Conservation (phyloP, 2,329 filamentous ascomycete genomes). For the Trichoderma cornu-damae region DNA sequence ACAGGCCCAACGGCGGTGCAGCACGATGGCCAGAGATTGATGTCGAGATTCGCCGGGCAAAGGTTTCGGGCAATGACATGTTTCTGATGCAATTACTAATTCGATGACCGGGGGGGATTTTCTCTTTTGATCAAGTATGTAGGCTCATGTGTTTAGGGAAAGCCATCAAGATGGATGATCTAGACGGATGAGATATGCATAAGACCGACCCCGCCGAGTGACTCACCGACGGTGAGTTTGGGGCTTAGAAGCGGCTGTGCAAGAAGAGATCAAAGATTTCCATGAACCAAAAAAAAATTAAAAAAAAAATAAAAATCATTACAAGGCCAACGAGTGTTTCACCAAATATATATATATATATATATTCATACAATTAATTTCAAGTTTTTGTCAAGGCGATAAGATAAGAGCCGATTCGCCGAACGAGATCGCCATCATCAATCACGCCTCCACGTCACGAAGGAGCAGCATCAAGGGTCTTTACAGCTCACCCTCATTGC, state of each 20-base stretch:
- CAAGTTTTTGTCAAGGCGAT: too few relatives aligned
- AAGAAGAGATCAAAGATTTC: background rate
- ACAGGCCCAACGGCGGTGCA: background rate
- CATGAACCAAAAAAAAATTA: background rate
- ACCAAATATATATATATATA: too few relatives aligned
- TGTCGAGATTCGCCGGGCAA: background rate
- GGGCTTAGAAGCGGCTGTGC: constrained; percentile 12
- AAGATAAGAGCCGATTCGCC: too few relatives aligned
- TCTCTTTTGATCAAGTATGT: background rate
- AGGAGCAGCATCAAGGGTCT: background rate
- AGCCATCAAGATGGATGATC: too few relatives aligned
- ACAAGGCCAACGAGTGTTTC: too few relatives aligned
- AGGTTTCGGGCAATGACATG: constrained; percentile 6
- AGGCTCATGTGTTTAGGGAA: background rate
- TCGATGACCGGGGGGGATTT: background rate
- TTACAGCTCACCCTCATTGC: background rate
- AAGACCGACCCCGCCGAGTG: background rate
- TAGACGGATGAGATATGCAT: too few relatives aligned
- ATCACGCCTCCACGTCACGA: background rate
- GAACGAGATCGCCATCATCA: too few relatives aligned
- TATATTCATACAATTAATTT: too few relatives aligned
- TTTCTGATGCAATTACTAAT: background rate
- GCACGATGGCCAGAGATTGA: background rate
- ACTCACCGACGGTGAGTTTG: background rate
- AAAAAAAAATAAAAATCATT: too few relatives aligned